A percentile compares a stretch with the other conserved stretches of the same genome.
phyloP scores from a whole-genome alignment of 176 grass and related monocot genomes.

The Cymbopogon citratus region DNA sequence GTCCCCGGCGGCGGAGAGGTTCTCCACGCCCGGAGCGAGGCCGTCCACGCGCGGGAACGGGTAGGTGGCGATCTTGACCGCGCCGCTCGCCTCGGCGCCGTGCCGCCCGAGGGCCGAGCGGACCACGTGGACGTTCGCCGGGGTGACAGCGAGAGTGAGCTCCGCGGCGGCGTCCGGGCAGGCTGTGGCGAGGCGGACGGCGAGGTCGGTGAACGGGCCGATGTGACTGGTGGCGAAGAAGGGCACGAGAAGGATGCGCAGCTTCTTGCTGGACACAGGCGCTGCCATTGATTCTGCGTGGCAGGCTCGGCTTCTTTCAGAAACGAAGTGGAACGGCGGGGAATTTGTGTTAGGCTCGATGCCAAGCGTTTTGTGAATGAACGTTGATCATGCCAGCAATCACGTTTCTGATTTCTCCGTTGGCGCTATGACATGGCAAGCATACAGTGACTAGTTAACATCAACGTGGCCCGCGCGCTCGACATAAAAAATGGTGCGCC shows the following conservation, averaged over 20 bases:
- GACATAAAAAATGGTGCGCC: background rate
- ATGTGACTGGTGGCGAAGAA: slow-evolving; percentile 33
- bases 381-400: background rate
- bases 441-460: background rate
- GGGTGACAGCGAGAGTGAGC: slow-evolving; percentile 15
- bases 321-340: no score
- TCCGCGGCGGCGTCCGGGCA: background rate
- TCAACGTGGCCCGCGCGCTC: background rate
- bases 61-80: background rate
- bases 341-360: background rate
- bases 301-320: background rate
- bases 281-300: background rate
- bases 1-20: background rate
- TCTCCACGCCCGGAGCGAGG: background rate
- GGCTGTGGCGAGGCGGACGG: background rate
- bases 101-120: background rate
- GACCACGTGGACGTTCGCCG: slow-evolving; percentile 19
- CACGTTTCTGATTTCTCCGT: background rate
- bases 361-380: background rate
- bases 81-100: background rate
- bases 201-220: slow-evolving; percentile 19
- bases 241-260: slow-evolving; percentile 11
- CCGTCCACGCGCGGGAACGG: slow-evolving; percentile 1
- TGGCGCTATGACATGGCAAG: background rate
- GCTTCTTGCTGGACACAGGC: background rate